A percentile compares a stretch with the other conserved stretches of the same genome.
These are phyloP conservation scores for Lathyrus oleraceus DNA, from an alignment of 306 rosid species.

Conservation along the genomic window DNA sequence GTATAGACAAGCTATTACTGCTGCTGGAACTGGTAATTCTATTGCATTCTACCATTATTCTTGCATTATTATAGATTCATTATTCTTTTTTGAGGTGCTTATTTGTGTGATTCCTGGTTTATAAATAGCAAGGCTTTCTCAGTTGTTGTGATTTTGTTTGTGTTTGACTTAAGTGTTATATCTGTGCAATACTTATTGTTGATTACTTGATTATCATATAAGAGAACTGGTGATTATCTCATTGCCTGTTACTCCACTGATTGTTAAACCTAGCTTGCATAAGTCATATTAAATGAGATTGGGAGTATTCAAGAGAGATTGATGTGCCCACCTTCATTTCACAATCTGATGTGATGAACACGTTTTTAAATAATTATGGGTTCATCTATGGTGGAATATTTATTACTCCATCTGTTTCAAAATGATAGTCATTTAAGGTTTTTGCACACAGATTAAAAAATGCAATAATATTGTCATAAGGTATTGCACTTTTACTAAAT, in stretches of 20 bases:
- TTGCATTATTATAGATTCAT: neutral
- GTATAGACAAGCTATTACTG: constrained; percentile 92
- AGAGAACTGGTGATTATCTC: neutral
- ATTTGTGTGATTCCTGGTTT: constrained; percentile 18
- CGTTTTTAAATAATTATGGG: neutral
- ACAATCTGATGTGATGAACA: neutral
- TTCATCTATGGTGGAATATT: neutral
- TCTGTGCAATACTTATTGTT: neutral
- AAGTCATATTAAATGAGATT: neutral
- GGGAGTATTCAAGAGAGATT: neutral
- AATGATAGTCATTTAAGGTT: no score
- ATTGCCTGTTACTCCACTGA: neutral
- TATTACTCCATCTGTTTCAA: neutral
- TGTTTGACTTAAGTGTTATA: neutral
- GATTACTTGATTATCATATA: neutral
- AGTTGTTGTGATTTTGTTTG: neutral
- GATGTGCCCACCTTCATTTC: neutral
- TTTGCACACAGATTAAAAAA: no score
- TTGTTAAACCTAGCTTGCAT: constrained; percentile 13
- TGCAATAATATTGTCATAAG: no score
- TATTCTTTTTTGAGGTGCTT: neutral
- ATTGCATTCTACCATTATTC: neutral
- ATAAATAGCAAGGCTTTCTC: neutral
- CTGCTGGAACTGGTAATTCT: constrained; percentile 74
- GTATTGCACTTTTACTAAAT: no score